Conservation (phyloP, 1,284 basidiomycete species). For the Laetiporus sulphureus region DNA sequence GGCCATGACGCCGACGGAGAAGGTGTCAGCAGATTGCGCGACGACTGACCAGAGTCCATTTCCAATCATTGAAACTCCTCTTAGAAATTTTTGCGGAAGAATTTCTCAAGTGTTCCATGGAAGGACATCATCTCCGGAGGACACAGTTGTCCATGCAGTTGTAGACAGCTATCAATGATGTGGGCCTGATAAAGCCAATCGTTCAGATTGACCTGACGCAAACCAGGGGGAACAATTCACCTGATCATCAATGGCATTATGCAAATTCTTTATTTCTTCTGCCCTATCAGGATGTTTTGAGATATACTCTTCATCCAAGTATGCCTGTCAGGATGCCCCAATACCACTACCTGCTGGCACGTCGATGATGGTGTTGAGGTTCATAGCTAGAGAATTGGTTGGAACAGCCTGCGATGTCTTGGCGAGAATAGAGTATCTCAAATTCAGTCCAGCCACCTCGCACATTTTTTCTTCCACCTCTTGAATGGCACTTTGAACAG, state of each 20-base stretch:
- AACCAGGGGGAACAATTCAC: conserved; percentile 33
- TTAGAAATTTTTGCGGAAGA: conserved; percentile 86
- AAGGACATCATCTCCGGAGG: conserved; percentile 85
- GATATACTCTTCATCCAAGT: conserved; percentile 70
- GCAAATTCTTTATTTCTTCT: conserved; percentile 66
- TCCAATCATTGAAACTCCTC: conserved; percentile 77
- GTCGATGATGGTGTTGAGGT: conserved; percentile 84
- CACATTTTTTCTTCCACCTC: conserved; percentile 77
- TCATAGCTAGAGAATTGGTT: conserved; percentile 84
- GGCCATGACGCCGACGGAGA: conserved; percentile 10
- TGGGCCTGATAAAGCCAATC: conserved; percentile 43
- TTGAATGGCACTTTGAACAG: conserved; percentile 77
- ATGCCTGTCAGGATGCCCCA: conserved; percentile 71
- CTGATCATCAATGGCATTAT: conserved; percentile 76
- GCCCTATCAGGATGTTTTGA: conserved; percentile 64
- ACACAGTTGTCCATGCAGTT: conserved; percentile 77
- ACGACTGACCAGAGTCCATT: conserved; percentile 30
- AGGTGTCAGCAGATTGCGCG: conserved; percentile 12
- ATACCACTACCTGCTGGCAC: conserved; percentile 75
- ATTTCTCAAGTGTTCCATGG: conserved; percentile 83
- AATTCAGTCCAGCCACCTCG: conserved; percentile 65
- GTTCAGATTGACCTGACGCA: not conserved
- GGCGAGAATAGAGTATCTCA: conserved; percentile 73
- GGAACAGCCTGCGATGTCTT: conserved; percentile 69
- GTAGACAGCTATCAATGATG: conserved; percentile 78